Evolutionary conservation across 2,329 filamentous ascomycete genomes (phyloP).

Genomic region (Boeremia lycopersici): DNA sequence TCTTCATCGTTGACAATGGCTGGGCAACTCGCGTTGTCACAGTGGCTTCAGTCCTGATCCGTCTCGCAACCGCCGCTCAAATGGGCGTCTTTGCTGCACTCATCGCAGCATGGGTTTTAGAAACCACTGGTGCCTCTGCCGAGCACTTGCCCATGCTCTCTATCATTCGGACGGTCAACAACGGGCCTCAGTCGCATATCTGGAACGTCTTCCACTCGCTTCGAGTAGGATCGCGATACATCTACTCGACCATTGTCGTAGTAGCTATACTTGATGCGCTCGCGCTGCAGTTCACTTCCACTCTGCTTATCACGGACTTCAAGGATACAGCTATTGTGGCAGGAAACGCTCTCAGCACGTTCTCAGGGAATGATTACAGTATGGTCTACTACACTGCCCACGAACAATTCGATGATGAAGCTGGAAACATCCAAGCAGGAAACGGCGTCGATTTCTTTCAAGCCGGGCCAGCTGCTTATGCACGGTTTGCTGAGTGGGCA

Average conservation of each 20-base stretch:
- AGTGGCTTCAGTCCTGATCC: neutral
- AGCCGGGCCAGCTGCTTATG: neutral
- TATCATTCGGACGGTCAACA: constrained; percentile 8
- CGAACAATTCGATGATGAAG: neutral
- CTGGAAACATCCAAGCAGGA: neutral
- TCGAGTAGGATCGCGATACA: neutral
- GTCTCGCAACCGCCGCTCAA: constrained; percentile 1
- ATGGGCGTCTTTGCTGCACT: constrained; percentile 1
- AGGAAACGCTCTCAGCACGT: neutral
- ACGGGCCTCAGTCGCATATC: constrained; percentile 4
- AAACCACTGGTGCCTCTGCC: neutral
- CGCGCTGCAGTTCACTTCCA: constrained; percentile 8
- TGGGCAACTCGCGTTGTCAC: constrained; percentile 6
- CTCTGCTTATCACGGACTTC: neutral
- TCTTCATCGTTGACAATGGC: neutral
- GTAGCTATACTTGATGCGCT: neutral
- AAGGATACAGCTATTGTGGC: neutral
- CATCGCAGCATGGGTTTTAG: neutral
- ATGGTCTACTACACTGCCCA: neutral
- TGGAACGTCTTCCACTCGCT: constrained; percentile 2
- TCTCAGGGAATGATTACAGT: no score
- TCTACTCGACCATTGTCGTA: neutral
- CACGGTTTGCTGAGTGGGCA: constrained; percentile 3
- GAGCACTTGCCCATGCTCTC: constrained; percentile 5
- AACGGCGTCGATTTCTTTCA: neutral